Evolutionary conservation across 2,329 filamentous ascomycete species (phyloP), one percentile per base, ranked within the genome.

Genomic region (Phoma sp.): DNA sequence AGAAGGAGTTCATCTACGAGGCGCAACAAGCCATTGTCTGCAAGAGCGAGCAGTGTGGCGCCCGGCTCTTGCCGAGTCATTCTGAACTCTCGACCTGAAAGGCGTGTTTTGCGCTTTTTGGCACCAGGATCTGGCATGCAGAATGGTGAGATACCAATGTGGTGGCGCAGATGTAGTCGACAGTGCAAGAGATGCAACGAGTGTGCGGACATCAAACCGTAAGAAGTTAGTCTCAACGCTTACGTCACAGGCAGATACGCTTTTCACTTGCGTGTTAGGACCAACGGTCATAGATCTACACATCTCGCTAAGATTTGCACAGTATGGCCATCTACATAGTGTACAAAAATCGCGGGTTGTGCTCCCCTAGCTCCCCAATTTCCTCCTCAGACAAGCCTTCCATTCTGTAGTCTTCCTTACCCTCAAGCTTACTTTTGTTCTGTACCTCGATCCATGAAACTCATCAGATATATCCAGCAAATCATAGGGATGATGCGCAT

Each of bases 381-480:
- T 69, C 63, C 24, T 65, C 63, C 37, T 68, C 64, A 9, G 63
- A 61, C 52, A 63, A 56, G 3, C 65, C 64, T 25, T 70, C 65
- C 10, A 68, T 60, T 44, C 61, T 61, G 54, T 62, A 65, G 32
- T 69, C 63, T 22, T 65, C 65, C 33, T 61, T 60, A 0, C 66
- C 67, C 12, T 57, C 51, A 4, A 65, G 51, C 56, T 69, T 69
- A 32, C 58, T 63, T 46, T 59, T 59, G 36, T 69, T 69, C 44
- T 59, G 52, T 61, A 76, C 80, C 80, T 49, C 84, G 77, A 67
- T 87, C 84, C 65, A 69, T 64, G 43, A 68, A 69, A 15, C 65
- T 68, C 61, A 68, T 67, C 19, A 86, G 64, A 57, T 84, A 86
- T 4, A 85, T 76, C 41, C 84, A 68, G 78, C 83, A 84, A 54